Evolutionary conservation across 2,329 filamentous ascomycete species (phyloP).

Genomic region (Alternaria incomplexa): DNA sequence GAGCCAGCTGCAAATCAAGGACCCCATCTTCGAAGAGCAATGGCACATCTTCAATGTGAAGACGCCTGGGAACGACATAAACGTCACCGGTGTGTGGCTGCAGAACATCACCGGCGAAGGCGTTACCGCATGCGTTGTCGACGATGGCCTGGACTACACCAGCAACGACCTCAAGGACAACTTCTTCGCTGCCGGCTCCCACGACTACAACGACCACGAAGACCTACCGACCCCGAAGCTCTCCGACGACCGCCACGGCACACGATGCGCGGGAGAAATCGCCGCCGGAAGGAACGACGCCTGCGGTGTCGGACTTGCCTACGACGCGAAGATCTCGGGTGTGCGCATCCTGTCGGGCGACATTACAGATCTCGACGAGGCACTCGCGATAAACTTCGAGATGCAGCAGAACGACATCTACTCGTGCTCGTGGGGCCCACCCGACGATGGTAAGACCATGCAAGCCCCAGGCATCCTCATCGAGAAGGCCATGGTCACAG

Average conservation of each 20-base stretch:
- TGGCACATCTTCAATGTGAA: conserved; percentile 92
- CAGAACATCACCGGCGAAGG: conserved; percentile 90
- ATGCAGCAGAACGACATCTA: conserved; percentile 94
- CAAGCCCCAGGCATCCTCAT: conserved; percentile 91
- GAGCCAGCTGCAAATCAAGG: conserved; percentile 72
- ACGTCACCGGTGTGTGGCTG: conserved; percentile 92
- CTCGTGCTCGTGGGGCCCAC: conserved; percentile 97
- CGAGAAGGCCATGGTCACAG: conserved; percentile 87
- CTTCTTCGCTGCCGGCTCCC: conserved; percentile 91
- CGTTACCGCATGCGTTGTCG: conserved; percentile 89
- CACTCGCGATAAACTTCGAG: conserved; percentile 88
- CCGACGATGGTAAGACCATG: conserved; percentile 93
- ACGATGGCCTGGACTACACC: conserved; percentile 95
- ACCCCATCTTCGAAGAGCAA: conserved; percentile 92
- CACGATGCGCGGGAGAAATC: conserved; percentile 92
- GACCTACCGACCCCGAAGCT: conserved; percentile 82
- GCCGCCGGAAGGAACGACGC: conserved; percentile 90
- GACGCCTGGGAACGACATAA: conserved; percentile 87
- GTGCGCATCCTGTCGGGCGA: conserved; percentile 90
- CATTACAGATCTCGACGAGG: conserved; percentile 92
- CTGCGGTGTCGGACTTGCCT: conserved; percentile 95
- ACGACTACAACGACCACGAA: conserved; percentile 90
- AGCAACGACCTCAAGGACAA: conserved; percentile 91
- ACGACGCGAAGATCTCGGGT: conserved; percentile 86
- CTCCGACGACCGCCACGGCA: conserved; percentile 87